Conservation (phyloP, 495 filamentous ascomycete species). For the Xylaria castorea region DNA sequence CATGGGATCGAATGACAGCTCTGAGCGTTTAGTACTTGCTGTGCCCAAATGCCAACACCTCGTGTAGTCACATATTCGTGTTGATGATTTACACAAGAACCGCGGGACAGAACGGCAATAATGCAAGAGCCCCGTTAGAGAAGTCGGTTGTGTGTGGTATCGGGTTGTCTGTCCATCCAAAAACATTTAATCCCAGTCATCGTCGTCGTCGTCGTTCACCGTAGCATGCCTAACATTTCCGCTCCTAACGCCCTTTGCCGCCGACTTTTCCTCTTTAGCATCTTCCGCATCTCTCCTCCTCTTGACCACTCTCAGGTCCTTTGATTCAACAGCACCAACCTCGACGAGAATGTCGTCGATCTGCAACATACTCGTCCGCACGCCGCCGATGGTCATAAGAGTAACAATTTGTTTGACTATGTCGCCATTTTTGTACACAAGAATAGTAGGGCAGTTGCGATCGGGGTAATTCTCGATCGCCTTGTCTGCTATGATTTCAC, state of each 20-base stretch:
- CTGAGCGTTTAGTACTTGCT: not conserved
- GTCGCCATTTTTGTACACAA: conserved; percentile 91
- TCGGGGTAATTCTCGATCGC: conserved; percentile 98
- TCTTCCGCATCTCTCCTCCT: conserved; percentile 66
- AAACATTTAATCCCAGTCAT: conserved; percentile 78
- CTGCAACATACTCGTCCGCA: conserved; percentile 65
- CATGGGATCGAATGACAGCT: not conserved
- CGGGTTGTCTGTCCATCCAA: conserved; percentile 3
- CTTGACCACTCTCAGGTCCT: conserved; percentile 77
- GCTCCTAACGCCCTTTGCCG: conserved; percentile 54
- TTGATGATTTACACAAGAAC: conserved; percentile 4
- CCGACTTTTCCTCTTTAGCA: conserved; percentile 54
- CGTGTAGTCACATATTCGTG: conserved; percentile 15
- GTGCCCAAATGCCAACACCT: not conserved
- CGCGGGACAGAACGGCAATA: not conserved
- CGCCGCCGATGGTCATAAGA: conserved; percentile 76
- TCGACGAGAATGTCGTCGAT: conserved; percentile 82
- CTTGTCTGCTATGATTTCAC: conserved; percentile 89
- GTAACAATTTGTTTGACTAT: conserved; percentile 89
- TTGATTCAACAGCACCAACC: conserved; percentile 75
- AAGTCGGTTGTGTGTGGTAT: conserved; percentile 6
- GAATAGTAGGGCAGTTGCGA: conserved; percentile 89
- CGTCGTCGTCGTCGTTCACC: conserved; percentile 71
- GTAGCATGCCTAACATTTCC: conserved; percentile 48
- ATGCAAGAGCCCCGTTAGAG: not conserved